A percentile compares a stretch with the other conserved stretches of the same genome.
Conservation (phyloP, 23 red algal genomes). For the Cyanidioschyzon merolae region DNA sequence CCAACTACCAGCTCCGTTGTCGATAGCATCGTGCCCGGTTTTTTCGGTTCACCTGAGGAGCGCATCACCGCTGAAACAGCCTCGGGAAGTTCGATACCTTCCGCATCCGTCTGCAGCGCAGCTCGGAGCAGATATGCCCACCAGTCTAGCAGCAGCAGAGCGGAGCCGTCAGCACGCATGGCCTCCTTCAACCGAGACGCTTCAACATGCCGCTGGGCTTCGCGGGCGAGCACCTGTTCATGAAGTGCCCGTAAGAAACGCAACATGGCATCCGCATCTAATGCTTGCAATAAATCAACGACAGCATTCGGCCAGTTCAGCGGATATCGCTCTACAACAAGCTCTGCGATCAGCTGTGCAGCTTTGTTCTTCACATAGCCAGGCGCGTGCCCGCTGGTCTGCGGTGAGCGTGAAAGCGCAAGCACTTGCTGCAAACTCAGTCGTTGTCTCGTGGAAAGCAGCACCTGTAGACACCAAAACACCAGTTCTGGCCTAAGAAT, state of each 20-base stretch:
- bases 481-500: neutral
- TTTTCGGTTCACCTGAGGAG: neutral
- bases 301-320: neutral
- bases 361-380: neutral
- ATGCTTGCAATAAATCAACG: neutral
- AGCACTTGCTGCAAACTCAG: neutral
- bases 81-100: neutral
- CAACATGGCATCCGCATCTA: neutral
- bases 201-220: neutral
- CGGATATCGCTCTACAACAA: neutral
- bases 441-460: neutral
- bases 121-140: conserved; percentile 11
- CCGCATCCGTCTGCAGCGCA: neutral
- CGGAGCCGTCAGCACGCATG: neutral
- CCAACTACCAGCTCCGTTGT: neutral
- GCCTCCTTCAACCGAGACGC: neutral
- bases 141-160: conserved; percentile 6
- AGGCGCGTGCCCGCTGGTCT: neutral
- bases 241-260: neutral
- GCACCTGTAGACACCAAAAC: conserved; percentile 17
- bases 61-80: neutral
- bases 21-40: neutral
- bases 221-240: conserved; percentile 9
- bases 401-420: neutral
- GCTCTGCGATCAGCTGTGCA: neutral